Base-by-base conservation (phyloP, 2,329 filamentous ascomycete species). In the Botrytis elliptica region DNA sequence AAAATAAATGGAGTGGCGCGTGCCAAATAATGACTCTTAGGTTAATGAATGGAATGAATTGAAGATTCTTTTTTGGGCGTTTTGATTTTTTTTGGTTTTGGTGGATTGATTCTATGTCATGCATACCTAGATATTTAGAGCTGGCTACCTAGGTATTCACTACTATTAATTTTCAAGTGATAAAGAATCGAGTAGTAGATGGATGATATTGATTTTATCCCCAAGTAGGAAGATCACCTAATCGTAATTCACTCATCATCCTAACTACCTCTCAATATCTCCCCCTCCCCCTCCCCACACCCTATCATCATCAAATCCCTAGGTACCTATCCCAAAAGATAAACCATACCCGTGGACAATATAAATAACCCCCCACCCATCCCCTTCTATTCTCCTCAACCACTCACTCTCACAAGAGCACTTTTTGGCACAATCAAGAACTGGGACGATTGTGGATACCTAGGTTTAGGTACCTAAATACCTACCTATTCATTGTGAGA, bases 101-200 rank as follows among this genome's bases (percentile, higher is more conserved):
- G 42, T 62, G 36, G 3, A 22, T 8, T n/a, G 14, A 0, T 2
- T n/a, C 14, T 12, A 3, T n/a, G 3, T 25, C 1, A n/a, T 38
- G 22, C 12, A 62, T 22, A 33, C 33, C 33, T 33, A 62, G 6
- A 14, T 42, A 16, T 0, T 3, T n/a, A n/a, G 1, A 1, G 14
- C 6, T 57, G 3, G 33, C 25, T n/a, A 16, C 40, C 12, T 14
- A 14, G 2, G 12, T 14, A 42, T 55, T 55, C 1, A 46, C 44
- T 4, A 49, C 46, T 25, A 49, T 20, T 46, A 46, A 16, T 55
- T 5, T n/a, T n/a, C 12, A n/a, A n/a, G 4, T n/a, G 12, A 44
- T 0, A 49, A 49, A 25, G 9, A 10, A 0, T 12, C 46, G 20
- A 25, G 4, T 25, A 4, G 22, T 49, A 49, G 22, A 12, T 22